Base-by-base conservation (phyloP, 1,284 basidiomycete species). In the Microbotryum silenes-acaulis region DNA sequence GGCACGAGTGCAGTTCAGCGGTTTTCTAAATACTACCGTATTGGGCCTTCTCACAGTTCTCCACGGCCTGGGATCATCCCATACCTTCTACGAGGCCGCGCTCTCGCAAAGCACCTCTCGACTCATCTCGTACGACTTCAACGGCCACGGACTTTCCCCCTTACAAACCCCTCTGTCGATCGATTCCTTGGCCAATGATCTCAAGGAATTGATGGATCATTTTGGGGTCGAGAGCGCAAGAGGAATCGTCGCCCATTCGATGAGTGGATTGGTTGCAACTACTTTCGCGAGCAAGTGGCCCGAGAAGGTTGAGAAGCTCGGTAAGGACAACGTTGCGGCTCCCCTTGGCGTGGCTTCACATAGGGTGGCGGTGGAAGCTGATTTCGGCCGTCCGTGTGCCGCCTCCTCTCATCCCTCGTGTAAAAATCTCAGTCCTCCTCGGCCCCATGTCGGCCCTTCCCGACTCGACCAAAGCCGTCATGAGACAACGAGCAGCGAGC, bases 241-340 rank as follows among this genome's bases (percentile, higher is more conserved):
- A 20, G 66, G 59, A 16, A n/a, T 68, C 27, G 62, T 68, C 10
- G 66, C 59, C 6, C 66, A 68, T 42, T 58, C 55, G 20, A 57
- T 68, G 59, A 56, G 59, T 18, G 66, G 64, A 9, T 25, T 68
- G 16, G 60, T 70, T 21, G 66, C 64, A 5, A 51, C 46, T 16
- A 63, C 52, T 1, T 65, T 70, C 14, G 66, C 68, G 3, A 56
- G 64, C 21, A 48, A 46, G 49, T 60, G 65, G 27, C 66, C 68
- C 14, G 27, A 64, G 2, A 46, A 53, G 18, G 51, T 66, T 1
- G 57, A 64, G 1, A 60, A 64, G 47, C 62, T 70, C 54, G 56
- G 68, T 65, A n/a, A 25, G 65, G 16, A 59, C 33, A 31, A 27
- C 21, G 14, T 6, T 25, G 2, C 21, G 6, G 10, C n/a, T 59